phyloP scores from a whole-genome alignment of 805 yeast species.

The Pichia membranifaciens region DNA sequence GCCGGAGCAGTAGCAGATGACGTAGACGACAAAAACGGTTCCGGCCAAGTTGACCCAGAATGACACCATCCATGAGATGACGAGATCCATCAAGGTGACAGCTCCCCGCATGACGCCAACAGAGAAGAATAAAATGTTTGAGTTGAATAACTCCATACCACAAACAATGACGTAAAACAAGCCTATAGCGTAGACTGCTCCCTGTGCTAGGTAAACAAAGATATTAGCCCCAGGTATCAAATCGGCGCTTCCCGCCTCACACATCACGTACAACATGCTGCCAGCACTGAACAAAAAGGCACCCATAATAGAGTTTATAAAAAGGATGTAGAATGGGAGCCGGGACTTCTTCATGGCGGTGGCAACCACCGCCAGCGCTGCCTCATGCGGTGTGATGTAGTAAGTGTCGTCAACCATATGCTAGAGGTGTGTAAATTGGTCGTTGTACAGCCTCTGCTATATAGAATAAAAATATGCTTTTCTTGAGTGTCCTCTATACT shows the following conservation, averaged over 20 bases:
- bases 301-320: constrained; percentile 61
- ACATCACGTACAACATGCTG: constrained; percentile 59
- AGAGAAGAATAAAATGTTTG: constrained; percentile 65
- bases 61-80: constrained; percentile 61
- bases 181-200: constrained; percentile 63
- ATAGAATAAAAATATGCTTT: too few species aligned
- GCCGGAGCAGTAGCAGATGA: constrained; percentile 54
- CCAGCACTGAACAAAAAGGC: constrained; percentile 67
- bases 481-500: too few species aligned
- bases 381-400: constrained; percentile 72
- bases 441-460: not conserved
- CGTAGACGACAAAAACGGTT: constrained; percentile 58
- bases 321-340: constrained; percentile 51
- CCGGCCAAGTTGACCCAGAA: constrained; percentile 63
- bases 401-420: constrained; percentile 40
- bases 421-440: not conserved
- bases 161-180: constrained; percentile 65
- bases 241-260: constrained; percentile 44
- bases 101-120: constrained; percentile 69
- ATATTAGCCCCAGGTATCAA: constrained; percentile 42
- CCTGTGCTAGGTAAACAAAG: constrained; percentile 49
- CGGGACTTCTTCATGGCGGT: constrained; percentile 81
- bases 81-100: constrained; percentile 54
- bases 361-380: constrained; percentile 80
- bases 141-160: constrained; percentile 74